Conservation (phyloP, 2,329 filamentous ascomycete genomes). For the Exophiala phaeomuriformis region DNA sequence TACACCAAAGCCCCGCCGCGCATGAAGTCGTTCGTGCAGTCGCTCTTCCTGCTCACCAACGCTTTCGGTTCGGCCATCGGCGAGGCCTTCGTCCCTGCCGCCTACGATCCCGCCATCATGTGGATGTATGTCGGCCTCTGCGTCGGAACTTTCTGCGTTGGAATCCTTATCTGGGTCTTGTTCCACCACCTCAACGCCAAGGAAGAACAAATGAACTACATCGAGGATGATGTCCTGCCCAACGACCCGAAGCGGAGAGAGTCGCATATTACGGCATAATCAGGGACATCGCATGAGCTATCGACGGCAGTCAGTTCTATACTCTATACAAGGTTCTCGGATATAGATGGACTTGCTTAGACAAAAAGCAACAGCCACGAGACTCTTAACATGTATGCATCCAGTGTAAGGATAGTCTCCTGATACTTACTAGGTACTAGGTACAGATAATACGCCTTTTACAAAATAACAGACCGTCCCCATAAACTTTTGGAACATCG, state of each 20-base stretch:
- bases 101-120: conserved; percentile 57
- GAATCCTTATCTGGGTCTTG: conserved; percentile 1
- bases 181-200: conserved; percentile 28
- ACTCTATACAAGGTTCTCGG: too few species aligned
- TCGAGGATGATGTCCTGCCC: neutral
- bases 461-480: too few species aligned
- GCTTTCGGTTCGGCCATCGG: conserved; percentile 63
- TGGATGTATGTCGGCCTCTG: conserved; percentile 48
- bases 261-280: neutral
- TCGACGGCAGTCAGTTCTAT: too few species aligned
- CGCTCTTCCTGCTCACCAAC: conserved; percentile 62
- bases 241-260: neutral
- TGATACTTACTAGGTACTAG: too few species aligned
- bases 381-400: too few species aligned
- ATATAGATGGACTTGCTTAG: too few species aligned
- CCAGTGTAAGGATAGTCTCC: too few species aligned
- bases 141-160: conserved; percentile 1
- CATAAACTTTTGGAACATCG: too few species aligned
- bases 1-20: conserved; percentile 71
- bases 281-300: too few species aligned
- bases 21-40: conserved; percentile 65
- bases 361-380: too few species aligned
- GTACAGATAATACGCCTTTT: too few species aligned
- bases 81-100: conserved; percentile 58
- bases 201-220: conserved; percentile 29